Percentiles rank a stretch among this genome's conserved stretches.
phyloP scores from a whole-genome alignment of 768 basidiomycete genomes.

The Agaricus sinodeliciosus region DNA sequence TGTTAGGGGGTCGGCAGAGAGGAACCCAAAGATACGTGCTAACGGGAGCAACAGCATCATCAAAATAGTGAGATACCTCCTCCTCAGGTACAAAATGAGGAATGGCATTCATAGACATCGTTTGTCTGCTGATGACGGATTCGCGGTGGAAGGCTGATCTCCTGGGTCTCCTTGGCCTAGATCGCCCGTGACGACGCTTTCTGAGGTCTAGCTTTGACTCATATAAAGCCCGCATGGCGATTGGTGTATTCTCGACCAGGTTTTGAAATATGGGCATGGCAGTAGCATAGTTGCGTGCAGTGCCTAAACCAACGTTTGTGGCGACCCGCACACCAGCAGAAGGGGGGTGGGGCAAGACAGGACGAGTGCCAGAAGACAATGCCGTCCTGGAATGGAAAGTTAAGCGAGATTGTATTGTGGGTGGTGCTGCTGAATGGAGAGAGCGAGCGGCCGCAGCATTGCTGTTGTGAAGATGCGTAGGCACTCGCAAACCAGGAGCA shows the following conservation, averaged over 20 bases:
- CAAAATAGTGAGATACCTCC: slow-evolving; percentile 59
- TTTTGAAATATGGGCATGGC: slow-evolving; percentile 74
- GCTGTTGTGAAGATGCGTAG: slow-evolving; percentile 20
- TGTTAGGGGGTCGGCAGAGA: slow-evolving; percentile 67
- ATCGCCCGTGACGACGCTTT: slow-evolving; percentile 27
- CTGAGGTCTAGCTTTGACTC: slow-evolving; percentile 57
- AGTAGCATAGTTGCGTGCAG: slow-evolving; percentile 69
- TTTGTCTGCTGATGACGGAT: slow-evolving; percentile 10
- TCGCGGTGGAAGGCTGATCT: slow-evolving; percentile 6
- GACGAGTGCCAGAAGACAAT: slow-evolving; percentile 23
- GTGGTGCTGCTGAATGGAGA: slow-evolving; percentile 18
- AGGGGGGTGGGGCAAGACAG: slow-evolving; percentile 52
- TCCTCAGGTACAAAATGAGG: slow-evolving; percentile 19
- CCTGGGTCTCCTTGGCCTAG: slow-evolving; percentile 3
- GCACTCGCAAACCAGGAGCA: slow-evolving; percentile 42
- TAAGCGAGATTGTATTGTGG: slow-evolving; percentile 46
- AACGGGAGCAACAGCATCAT: slow-evolving; percentile 30
- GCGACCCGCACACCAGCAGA: slow-evolving; percentile 36
- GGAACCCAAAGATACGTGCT: slow-evolving; percentile 70
- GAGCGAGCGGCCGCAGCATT: slow-evolving; percentile 25
- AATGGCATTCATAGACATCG: slow-evolving; percentile 14
- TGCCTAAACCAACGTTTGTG: slow-evolving; percentile 68
- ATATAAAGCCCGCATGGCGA: slow-evolving; percentile 67
- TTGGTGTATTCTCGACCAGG: slow-evolving; percentile 71
- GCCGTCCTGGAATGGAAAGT: slow-evolving; percentile 50